These are phyloP conservation scores for Amphichorda felina DNA, from an alignment of 2,329 filamentous ascomycete species.

Conservation along the genomic window DNA sequence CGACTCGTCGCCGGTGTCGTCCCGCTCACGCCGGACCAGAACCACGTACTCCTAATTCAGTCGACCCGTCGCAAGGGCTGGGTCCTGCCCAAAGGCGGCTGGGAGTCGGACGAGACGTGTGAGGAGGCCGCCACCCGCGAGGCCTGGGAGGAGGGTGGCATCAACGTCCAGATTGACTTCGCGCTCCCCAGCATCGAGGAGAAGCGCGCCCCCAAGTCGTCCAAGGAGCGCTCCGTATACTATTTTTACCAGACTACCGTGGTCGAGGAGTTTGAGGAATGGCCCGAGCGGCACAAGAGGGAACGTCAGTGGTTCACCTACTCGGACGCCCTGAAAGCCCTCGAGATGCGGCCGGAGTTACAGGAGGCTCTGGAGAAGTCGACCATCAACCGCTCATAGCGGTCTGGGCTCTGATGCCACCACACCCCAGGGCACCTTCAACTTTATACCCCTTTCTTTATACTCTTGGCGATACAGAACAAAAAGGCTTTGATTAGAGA, in stretches of 20 bases:
- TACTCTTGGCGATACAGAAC: no score
- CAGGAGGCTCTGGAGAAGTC: constrained; percentile 78
- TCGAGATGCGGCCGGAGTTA: constrained; percentile 74
- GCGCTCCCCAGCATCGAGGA: constrained; percentile 83
- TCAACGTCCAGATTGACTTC: constrained; percentile 70
- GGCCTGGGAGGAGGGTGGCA: constrained; percentile 97
- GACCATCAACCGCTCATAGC: constrained; percentile 41
- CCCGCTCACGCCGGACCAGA: constrained; percentile 74
- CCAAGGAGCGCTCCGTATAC: constrained; percentile 53
- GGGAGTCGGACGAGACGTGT: constrained; percentile 89
- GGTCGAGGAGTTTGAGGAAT: constrained; percentile 69
- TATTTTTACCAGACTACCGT: constrained; percentile 86
- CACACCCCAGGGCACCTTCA: background rate
- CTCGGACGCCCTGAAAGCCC: constrained; percentile 63
- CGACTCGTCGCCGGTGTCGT: constrained; percentile 92
- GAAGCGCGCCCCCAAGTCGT: constrained; percentile 64
- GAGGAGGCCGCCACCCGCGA: constrained; percentile 77
- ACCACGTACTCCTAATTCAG: constrained; percentile 85
- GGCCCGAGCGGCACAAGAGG: constrained; percentile 91
- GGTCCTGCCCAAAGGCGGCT: constrained; percentile 96
- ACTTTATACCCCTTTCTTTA: no score
- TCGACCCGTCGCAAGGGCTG: constrained; percentile 83
- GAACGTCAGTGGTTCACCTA: constrained; percentile 85
- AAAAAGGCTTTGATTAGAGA: no score
- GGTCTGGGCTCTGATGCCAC: background rate